These are phyloP conservation scores for Lasiosphaeria hispida DNA, from an alignment of 495 filamentous ascomycete genomes.

Conservation along the genomic window DNA sequence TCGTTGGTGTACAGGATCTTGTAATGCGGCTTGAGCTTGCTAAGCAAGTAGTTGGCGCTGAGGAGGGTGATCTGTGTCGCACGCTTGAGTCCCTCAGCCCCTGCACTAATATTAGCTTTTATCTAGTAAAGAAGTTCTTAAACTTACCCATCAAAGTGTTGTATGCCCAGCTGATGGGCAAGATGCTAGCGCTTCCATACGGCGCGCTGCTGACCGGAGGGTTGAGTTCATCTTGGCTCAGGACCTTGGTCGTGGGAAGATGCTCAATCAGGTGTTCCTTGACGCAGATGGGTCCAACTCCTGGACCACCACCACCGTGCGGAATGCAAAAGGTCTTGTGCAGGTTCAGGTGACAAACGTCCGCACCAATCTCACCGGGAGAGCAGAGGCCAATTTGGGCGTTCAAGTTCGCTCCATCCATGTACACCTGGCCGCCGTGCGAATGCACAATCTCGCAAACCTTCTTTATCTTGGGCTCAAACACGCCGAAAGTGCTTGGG, in stretches of 20 bases:
- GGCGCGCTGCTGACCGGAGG: slow-evolving; percentile 81
- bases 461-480: slow-evolving; percentile 86
- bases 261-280: slow-evolving; percentile 74
- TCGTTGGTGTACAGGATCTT: slow-evolving; percentile 89
- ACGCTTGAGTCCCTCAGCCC: slow-evolving; percentile 81
- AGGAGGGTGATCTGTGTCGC: slow-evolving; percentile 92
- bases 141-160: slow-evolving; percentile 87
- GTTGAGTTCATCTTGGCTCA: slow-evolving; percentile 32
- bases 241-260: slow-evolving; percentile 71
- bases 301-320: slow-evolving; percentile 93
- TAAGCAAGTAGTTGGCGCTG: slow-evolving; percentile 97
- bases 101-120: slow-evolving; percentile 31
- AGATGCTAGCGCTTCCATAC: slow-evolving; percentile 88
- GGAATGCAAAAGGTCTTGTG: slow-evolving; percentile 99
- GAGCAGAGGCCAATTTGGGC: slow-evolving; percentile 97
- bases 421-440: slow-evolving; percentile 93
- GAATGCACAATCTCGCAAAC: slow-evolving; percentile 83
- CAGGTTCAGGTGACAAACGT: slow-evolving; percentile 96
- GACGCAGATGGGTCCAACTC: slow-evolving; percentile 94
- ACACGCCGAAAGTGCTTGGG: slow-evolving; percentile 94
- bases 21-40: slow-evolving; percentile 85
- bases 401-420: slow-evolving; percentile 99
- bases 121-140: background rate
- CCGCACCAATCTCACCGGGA: slow-evolving; percentile 93
- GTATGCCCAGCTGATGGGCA: slow-evolving; percentile 97